Percentiles rank a stretch among this genome's conserved stretches.
phyloP scores from a whole-genome alignment of 1,284 basidiomycete genomes.

The Exsudoporus floridanus region DNA sequence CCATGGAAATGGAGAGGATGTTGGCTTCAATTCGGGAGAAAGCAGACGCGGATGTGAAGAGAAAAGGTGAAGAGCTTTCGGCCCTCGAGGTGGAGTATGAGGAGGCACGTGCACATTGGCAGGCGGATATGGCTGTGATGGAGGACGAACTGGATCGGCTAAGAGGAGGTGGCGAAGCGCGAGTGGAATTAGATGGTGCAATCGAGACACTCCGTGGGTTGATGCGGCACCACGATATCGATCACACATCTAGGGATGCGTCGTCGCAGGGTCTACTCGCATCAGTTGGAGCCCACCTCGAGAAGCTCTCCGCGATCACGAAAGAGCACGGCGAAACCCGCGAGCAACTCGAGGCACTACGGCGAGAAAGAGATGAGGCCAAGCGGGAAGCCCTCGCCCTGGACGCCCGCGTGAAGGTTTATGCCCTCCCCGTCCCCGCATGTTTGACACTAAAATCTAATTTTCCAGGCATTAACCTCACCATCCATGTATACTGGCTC shows the following conservation, averaged over 20 bases:
- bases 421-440: conserved; percentile 9
- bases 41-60: conserved; percentile 39
- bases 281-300: conserved; percentile 56
- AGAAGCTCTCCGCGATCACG: conserved; percentile 49
- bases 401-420: conserved; percentile 47
- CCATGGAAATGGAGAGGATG: conserved; percentile 41
- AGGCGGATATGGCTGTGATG: conserved; percentile 50
- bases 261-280: conserved; percentile 52
- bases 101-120: conserved; percentile 54
- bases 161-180: conserved; percentile 34
- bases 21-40: conserved; percentile 38
- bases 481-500: conserved; percentile 29
- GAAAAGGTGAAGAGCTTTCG: conserved; percentile 50
- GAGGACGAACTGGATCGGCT: conserved; percentile 51
- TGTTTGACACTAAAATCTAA: conserved; percentile 5
- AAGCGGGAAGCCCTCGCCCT: conserved; percentile 45
- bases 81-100: conserved; percentile 53
- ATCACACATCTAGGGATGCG: conserved; percentile 48
- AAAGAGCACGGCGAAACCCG: conserved; percentile 49
- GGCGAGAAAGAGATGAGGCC: conserved; percentile 55
- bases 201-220: conserved; percentile 47
- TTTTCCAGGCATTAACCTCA: conserved; percentile 23
- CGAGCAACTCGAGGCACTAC: conserved; percentile 52
- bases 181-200: conserved; percentile 50
- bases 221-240: conserved; percentile 54